These are phyloP conservation scores for Persicaria tinctoria DNA, from an alignment of 148 eudicot genomes.

Conservation along the genomic window DNA sequence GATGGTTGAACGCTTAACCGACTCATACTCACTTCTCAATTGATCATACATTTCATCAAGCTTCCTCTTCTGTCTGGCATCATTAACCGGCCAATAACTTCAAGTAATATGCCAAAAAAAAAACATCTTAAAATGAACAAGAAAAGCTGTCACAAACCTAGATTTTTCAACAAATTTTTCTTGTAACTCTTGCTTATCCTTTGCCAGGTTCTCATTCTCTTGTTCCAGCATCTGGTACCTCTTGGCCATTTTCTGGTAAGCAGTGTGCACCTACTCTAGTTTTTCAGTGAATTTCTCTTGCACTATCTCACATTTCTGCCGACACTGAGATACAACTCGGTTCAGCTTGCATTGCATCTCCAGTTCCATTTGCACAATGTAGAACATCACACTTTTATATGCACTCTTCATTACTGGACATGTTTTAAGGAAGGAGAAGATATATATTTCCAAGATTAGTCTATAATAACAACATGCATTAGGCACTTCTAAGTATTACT, in stretches of 20 bases:
- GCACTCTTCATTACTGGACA: conserved; percentile 80
- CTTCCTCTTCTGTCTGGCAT: no score
- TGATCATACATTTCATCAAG: no score
- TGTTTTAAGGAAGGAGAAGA: conserved; percentile 36
- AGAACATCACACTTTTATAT: conserved; percentile 84
- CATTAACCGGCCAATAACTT: no score
- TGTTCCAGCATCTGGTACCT: conserved; percentile 91
- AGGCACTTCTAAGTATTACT: no score
- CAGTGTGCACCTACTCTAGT: conserved; percentile 71
- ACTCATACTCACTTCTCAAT: no score
- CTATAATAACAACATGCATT: no score
- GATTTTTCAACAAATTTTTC: conserved; percentile 91
- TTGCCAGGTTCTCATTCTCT: conserved; percentile 66
- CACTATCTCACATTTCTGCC: conserved; percentile 78
- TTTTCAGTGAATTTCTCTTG: conserved; percentile 79
- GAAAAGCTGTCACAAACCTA: conserved; percentile 31
- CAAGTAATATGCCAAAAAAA: no score
- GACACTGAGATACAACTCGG: conserved; percentile 60
- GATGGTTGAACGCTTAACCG: no score
- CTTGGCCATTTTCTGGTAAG: conserved; percentile 88
- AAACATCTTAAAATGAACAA: conserved; percentile 1
- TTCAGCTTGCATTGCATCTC: conserved; percentile 95
- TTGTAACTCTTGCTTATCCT: conserved; percentile 86
- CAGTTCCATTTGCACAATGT: conserved; percentile 76
- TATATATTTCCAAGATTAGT: background rate